Conservation (phyloP, 495 filamentous ascomycete genomes). For the Hypoxylon fragiforme region DNA sequence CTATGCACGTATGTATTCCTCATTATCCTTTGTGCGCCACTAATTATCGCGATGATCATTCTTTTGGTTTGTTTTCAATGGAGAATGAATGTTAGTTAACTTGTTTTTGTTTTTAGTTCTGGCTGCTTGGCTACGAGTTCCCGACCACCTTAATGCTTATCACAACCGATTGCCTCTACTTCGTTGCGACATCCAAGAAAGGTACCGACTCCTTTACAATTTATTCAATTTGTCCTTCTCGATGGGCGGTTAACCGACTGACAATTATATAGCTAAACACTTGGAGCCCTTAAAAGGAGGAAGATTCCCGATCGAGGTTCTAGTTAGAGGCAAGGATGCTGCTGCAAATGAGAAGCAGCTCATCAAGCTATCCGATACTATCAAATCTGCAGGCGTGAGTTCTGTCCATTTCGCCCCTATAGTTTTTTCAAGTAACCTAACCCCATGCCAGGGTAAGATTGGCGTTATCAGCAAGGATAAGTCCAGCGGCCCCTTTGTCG, state of each 20-base stretch:
- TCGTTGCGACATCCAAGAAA: slow-evolving; percentile 97
- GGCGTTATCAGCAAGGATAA: slow-evolving; percentile 82
- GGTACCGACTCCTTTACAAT: slow-evolving; percentile 52
- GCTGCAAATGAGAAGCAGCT: slow-evolving; percentile 88
- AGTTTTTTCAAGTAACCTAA: not conserved
- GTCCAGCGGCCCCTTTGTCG: slow-evolving; percentile 84
- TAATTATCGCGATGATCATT: not conserved
- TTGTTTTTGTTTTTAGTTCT: slow-evolving; percentile 66
- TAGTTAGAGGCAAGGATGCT: slow-evolving; percentile 86
- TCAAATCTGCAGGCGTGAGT: slow-evolving; percentile 85
- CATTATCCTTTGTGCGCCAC: slow-evolving; percentile 3
- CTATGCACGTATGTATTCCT: slow-evolving; percentile 77
- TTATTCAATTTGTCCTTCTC: slow-evolving; percentile 8
- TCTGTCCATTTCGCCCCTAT: slow-evolving; percentile 15
- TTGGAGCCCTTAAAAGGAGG: slow-evolving; percentile 90
- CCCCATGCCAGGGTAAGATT: slow-evolving; percentile 72
- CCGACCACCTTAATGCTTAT: slow-evolving; percentile 92
- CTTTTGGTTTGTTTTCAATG: not conserved
- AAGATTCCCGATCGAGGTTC: slow-evolving; percentile 84
- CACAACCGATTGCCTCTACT: slow-evolving; percentile 81
- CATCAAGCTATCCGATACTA: slow-evolving; percentile 75
- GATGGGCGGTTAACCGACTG: slow-evolving; percentile 27
- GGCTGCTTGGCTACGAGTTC: slow-evolving; percentile 98
- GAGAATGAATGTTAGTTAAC: slow-evolving; percentile 17
- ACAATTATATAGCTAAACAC: slow-evolving; percentile 71